Percentiles rank a stretch among this genome's conserved stretches.
phyloP scores from a whole-genome alignment of 768 basidiomycete species.

The Boletus sensibilis region DNA sequence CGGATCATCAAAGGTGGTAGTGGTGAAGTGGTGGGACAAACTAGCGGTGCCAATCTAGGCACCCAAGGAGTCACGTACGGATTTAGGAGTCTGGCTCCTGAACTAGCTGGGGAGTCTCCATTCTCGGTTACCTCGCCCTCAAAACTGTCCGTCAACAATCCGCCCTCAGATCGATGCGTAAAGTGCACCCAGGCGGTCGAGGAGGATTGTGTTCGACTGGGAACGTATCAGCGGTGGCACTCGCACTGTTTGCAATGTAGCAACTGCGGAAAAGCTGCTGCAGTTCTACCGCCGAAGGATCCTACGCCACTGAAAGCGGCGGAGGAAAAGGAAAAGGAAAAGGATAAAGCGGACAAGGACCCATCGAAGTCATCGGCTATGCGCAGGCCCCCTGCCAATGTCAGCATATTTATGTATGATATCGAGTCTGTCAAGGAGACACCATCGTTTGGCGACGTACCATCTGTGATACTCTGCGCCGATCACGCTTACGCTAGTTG shows the following conservation, averaged over 20 bases:
- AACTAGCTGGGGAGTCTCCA: conserved; percentile 86
- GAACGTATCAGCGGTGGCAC: conserved; percentile 98
- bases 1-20: conserved; percentile 74
- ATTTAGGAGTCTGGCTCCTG: conserved; percentile 87
- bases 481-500: conserved; percentile 72
- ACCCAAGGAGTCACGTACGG: conserved; percentile 91
- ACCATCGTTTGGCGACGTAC: conserved; percentile 69
- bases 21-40: conserved; percentile 51
- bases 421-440: conserved; percentile 66
- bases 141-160: conserved; percentile 59
- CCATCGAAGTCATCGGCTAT: conserved; percentile 61
- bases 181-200: conserved; percentile 89
- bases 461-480: conserved; percentile 71
- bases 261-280: conserved; percentile 75
- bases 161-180: conserved; percentile 89
- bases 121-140: conserved; percentile 47
- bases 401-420: conserved; percentile 75
- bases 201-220: conserved; percentile 93
- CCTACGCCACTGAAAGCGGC: conserved; percentile 47
- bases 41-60: conserved; percentile 55
- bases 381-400: conserved; percentile 79
- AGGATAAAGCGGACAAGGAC: conserved; percentile 42
- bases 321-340: conserved; percentile 48
- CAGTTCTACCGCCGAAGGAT: conserved; percentile 58
- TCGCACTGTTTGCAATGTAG: conserved; percentile 87